These are phyloP conservation scores for Sclerotinia spermophila DNA, from an alignment of 2,329 filamentous ascomycete species.

Conservation along the genomic window DNA sequence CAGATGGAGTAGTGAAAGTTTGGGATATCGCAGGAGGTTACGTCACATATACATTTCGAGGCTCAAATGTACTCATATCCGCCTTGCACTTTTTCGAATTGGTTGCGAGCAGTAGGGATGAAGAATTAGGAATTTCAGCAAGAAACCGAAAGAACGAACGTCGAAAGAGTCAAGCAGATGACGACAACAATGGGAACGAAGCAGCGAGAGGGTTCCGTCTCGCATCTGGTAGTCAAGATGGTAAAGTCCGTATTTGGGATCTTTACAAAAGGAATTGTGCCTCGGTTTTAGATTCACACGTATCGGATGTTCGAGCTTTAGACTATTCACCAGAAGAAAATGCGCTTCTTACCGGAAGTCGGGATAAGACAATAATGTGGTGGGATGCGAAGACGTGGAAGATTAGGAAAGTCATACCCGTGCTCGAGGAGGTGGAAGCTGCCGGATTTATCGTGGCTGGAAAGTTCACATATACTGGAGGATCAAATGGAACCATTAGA, in stretches of 20 bases:
- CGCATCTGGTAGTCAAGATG: slow-evolving; percentile 90
- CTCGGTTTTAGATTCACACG: slow-evolving; percentile 83
- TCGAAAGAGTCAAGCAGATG: slow-evolving; percentile 44
- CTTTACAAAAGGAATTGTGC: slow-evolving; percentile 76
- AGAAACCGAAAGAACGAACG: slow-evolving; percentile 45
- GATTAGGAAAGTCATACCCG: slow-evolving; percentile 72
- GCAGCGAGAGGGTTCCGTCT: slow-evolving; percentile 66
- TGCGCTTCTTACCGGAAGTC: slow-evolving; percentile 74
- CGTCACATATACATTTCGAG: slow-evolving; percentile 91
- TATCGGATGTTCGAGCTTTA: slow-evolving; percentile 86
- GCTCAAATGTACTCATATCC: slow-evolving; percentile 86
- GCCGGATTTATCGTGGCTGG: slow-evolving; percentile 75
- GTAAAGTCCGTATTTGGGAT: slow-evolving; percentile 89
- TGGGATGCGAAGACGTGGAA: slow-evolving; percentile 91
- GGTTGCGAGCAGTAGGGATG: slow-evolving; percentile 43
- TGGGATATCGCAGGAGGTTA: slow-evolving; percentile 93
- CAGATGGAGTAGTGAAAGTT: slow-evolving; percentile 90
- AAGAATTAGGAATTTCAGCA: slow-evolving; percentile 37
- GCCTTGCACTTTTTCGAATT: slow-evolving; percentile 89
- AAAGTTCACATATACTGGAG: slow-evolving; percentile 74
- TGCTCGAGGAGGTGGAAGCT: slow-evolving; percentile 79
- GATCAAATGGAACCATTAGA: slow-evolving; percentile 76
- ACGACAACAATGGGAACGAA: slow-evolving; percentile 46
- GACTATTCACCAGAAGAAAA: slow-evolving; percentile 76
- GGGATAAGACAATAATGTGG: slow-evolving; percentile 90